Evolutionary conservation across 2,329 filamentous ascomycete species (phyloP).

Genomic region (Hypomyces rosellus): DNA sequence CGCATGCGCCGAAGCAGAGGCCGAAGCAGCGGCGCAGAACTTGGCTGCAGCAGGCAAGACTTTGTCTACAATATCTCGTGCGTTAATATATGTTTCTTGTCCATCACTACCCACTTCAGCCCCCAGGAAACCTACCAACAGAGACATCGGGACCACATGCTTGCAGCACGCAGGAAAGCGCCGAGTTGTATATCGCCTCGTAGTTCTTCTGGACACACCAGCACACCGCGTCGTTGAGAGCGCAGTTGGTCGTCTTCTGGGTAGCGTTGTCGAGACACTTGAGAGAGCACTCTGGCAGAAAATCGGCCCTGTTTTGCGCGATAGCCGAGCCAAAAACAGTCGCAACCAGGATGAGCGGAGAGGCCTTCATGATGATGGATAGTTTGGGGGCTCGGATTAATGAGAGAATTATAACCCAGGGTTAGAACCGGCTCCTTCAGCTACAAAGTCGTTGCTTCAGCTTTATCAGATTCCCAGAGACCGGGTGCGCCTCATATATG

Average conservation of each 20-base stretch:
- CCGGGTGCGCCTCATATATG: too few species aligned
- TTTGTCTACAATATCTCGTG: slow-evolving; percentile 5
- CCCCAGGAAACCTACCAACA: slow-evolving; percentile 18
- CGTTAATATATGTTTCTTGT: background rate
- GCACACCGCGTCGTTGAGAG: slow-evolving; percentile 18
- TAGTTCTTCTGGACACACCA: slow-evolving; percentile 23
- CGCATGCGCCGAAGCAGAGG: slow-evolving; percentile 7
- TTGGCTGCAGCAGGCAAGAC: slow-evolving; percentile 13
- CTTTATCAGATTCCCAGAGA: too few species aligned
- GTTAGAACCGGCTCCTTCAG: too few species aligned
- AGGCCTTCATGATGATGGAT: slow-evolving; percentile 2
- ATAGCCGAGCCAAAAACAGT: slow-evolving; percentile 16
- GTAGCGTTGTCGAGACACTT: slow-evolving; percentile 22
- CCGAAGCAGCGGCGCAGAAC: slow-evolving; percentile 13
- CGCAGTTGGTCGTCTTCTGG: slow-evolving; percentile 18
- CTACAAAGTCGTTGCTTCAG: too few species aligned
- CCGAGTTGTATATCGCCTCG: slow-evolving; percentile 21
- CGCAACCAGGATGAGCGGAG: slow-evolving; percentile 15
- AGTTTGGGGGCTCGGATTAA: background rate
- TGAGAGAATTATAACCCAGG: background rate
- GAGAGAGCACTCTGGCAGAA: slow-evolving; percentile 24
- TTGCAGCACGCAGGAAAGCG: slow-evolving; percentile 21
- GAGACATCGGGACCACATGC: slow-evolving; percentile 21
- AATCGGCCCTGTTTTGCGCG: slow-evolving; percentile 16
- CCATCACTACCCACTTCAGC: background rate